Evolutionary conservation across 176 grass and related monocot species (phyloP), one percentile per base, ranked within the genome.

Genomic region (Puccinellia tenuiflora): DNA sequence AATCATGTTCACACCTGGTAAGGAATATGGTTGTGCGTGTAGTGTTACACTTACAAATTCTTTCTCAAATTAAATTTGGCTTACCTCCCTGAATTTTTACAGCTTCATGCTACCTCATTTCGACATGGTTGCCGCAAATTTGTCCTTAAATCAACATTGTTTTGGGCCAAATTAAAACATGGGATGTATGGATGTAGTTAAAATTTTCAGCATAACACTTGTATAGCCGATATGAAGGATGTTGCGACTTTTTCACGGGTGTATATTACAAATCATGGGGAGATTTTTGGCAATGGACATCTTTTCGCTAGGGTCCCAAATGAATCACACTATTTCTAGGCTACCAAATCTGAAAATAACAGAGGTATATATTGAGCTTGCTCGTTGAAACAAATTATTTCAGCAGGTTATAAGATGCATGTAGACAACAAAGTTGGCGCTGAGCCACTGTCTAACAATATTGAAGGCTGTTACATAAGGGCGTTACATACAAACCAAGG

Each of bases 21-120:
- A 66, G 73, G 66, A 75, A 83, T 73, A 79, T 73, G 75, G 57
- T 68, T 83, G 84, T 74, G 82, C 52, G 38, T 86, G 46, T 50
- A 75, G 61, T 79, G 45, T 65, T 89, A 51, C 12, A 34, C 43
- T 56, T 12, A 48, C 1, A 57, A 18, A 29, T 72, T 62, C 14
- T 66, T 33, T 34, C 34, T 40, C 7, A 56, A 66, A 53, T n/a
- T 39, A 76, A 5, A 1, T 51, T 37, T 25, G 8, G 34, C 9
- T 18, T 48, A 14, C 22, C 42, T 61, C 9, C 20, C 33, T 77
- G 7, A 21, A 62, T 59, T 75, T 21, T 62, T 43, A 37, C 6
- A 17, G 54, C 14, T 22, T 46, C 69, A 73, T 57, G 28, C 37
- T 46, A n/a, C 18, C 26, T 21, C n/a, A 75, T 54, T 75, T 39